Evolutionary conservation across 2,329 filamentous ascomycete species (phyloP), one percentile per base, ranked within the genome.

Genomic region (Sphaerulina populicola): DNA sequence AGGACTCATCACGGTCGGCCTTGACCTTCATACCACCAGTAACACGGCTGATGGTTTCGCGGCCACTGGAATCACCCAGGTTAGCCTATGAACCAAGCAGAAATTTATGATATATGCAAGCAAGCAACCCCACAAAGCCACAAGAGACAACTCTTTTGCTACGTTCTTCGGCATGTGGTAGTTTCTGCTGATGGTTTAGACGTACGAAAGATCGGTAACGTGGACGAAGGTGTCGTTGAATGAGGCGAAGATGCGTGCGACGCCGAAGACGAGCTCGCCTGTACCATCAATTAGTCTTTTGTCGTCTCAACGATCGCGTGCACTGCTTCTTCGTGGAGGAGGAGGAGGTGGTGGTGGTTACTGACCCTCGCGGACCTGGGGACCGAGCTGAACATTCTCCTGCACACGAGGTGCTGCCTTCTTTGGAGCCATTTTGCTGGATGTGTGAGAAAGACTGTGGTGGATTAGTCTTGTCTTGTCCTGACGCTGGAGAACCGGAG

Each of bases 1-100:
- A 97, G 70, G 91, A 97, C 82, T 98, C 93, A 79, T 98, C 93
- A 82, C 93, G 91, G 73, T 98, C 90, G 76, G 90, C 90, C 86
- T 98, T 98, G 83, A 98, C 93, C 83, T 98, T 98, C 93, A 98
- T 98, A 73, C 94, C 94, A 80, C 94, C 93, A 69, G 94, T 98
- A 67, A 98, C 91, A 88, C 93, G 90, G 83, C 83, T 88, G 80
- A 98, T 96, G 78, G 94, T 98, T 86, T 98, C 93, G 78, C 93
- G 93, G 79, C 93, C 93, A 78, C 88, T 94, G 79, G 74, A 80
- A 82, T 81, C 77, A 82, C 77, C 77, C 77, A 80, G 73, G 77
- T 85, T 77, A 84, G 81, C 77, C 75, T 77, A 61, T 72, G 64
- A 70, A 58, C 59, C 62, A 56, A 36, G 46, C 46, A 43, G 39